Evolutionary conservation across 805 yeast genomes (phyloP).

Genomic region (Helenozyma rhizophorensis): DNA sequence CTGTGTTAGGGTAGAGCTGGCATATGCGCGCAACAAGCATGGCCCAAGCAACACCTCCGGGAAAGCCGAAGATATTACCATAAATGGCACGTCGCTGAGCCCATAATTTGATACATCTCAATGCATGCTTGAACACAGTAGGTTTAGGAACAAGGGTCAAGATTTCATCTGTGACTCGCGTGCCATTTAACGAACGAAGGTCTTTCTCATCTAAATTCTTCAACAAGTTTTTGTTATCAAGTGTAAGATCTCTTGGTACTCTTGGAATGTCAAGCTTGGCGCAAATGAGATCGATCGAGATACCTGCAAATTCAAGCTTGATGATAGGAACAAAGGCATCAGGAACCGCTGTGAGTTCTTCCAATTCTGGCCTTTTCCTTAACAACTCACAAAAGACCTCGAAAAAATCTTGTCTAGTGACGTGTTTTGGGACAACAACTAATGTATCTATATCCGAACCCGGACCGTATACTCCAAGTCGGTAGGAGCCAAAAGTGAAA

Average conservation of each 20-base stretch:
- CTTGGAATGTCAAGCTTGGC: slow-evolving; percentile 81
- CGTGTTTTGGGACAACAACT: slow-evolving; percentile 96
- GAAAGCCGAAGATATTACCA: slow-evolving; percentile 94
- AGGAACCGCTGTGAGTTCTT: slow-evolving; percentile 89
- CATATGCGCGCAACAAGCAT: slow-evolving; percentile 98
- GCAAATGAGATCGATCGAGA: slow-evolving; percentile 87
- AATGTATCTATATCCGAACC: slow-evolving; percentile 97
- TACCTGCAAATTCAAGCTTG: slow-evolving; percentile 81
- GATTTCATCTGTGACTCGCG: slow-evolving; percentile 95
- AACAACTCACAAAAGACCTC: slow-evolving; percentile 69
- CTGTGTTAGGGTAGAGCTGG: slow-evolving; percentile 94
- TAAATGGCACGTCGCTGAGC: slow-evolving; percentile 93
- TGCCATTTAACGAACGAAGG: slow-evolving; percentile 86
- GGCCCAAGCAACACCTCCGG: slow-evolving; percentile 99
- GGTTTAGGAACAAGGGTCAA: slow-evolving; percentile 87
- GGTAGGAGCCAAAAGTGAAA: slow-evolving; percentile 92
- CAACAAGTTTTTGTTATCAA: slow-evolving; percentile 80
- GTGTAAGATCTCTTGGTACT: slow-evolving; percentile 68
- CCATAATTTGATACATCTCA: slow-evolving; percentile 93
- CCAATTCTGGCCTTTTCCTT: slow-evolving; percentile 72
- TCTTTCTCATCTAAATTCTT: slow-evolving; percentile 90
- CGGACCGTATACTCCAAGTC: slow-evolving; percentile 95
- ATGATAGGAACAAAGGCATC: slow-evolving; percentile 98
- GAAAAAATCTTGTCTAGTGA: slow-evolving; percentile 84
- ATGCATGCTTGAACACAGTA: slow-evolving; percentile 85